Evolutionary conservation across 2,329 filamentous ascomycete species (phyloP), one percentile per base, ranked within the genome.

Genomic region (Verticillium klebahnii): DNA sequence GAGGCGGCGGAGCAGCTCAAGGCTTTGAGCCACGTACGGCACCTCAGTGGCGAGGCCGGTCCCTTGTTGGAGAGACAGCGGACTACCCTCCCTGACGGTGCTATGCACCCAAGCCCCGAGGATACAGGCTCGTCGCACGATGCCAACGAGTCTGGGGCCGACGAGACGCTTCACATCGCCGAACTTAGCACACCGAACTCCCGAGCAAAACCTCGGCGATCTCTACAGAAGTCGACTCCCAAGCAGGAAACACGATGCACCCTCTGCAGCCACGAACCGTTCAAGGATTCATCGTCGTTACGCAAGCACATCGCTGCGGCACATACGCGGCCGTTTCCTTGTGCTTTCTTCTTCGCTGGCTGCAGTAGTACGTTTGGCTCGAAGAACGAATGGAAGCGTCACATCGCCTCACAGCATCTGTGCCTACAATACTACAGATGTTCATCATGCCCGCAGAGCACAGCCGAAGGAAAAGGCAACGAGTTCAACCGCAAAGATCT

Each of bases 371-470:
- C 88, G 0, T 97, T 98, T 73, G 88, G 89, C 1, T 94, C 91
- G 17, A 98, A 97, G 77, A 97, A 98, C 71, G 94, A 98, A 74
- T 99, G 94, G 94, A 98, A 98, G 75, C 86, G 94, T 3, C 95
- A 99, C 71, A 92, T 97, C 71, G 85, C 88, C 17, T 96, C 92
- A 0, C 92, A 97, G 68, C 95, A 99, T 75, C 83, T 99, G 25
- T 89, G 86, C 66, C 72, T 89, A 19, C 83, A 84, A 57, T 89
- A 84, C 67, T 89, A 89, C 68, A 82, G 86, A 23, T 89, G 86
- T 66, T 88, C 86, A 0, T 78, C 82, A 2, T 89, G 86, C 62
- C 82, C 85, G 0, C 79, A 82, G 62, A 81, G 76, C 61, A 78
- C 78, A 1, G 74, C 76, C 0, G 84, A 86, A 63, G 83, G 84